Evolutionary conservation across 78 protist species (phyloP).

Genomic region (slime mould (Dictyostelium discoideum)): DNA sequence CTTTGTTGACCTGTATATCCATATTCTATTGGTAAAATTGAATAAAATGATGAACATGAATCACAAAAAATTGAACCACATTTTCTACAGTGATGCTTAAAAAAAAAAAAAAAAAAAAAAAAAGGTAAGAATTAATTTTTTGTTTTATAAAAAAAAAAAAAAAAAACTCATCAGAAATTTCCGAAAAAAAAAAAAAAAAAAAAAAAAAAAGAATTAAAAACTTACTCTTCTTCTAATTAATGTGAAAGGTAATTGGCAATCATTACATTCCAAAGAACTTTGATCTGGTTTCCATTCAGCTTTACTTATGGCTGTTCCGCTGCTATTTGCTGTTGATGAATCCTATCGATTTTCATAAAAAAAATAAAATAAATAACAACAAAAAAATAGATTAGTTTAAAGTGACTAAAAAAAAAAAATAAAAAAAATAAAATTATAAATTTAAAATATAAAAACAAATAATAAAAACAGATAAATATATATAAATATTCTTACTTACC

Average conservation of each 20-base stretch:
- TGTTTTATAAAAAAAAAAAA: no score
- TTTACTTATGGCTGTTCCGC: neutral
- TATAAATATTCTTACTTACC: neutral
- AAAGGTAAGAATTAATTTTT: neutral
- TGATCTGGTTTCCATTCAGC: slow-evolving; percentile 67
- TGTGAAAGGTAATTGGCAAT: slow-evolving; percentile 20
- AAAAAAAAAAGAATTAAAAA: neutral
- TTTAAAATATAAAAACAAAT: neutral
- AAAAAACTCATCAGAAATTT: neutral
- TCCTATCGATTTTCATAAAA: neutral
- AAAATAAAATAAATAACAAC: neutral
- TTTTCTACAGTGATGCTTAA: slow-evolving; percentile 69
- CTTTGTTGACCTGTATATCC: slow-evolving; percentile 72
- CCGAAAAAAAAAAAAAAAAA: neutral
- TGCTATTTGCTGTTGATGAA: neutral
- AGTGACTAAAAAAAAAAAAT: neutral
- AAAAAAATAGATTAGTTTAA: neutral
- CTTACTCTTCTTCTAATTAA: slow-evolving; percentile 65
- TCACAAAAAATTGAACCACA: slow-evolving; percentile 76
- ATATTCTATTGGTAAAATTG: slow-evolving; percentile 55
- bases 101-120: neutral
- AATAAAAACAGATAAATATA: no score
- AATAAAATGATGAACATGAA: slow-evolving; percentile 60
- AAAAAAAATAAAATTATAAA: no score
- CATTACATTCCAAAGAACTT: slow-evolving; percentile 43